Evolutionary conservation across 1,284 basidiomycete species (phyloP).

Genomic region (Ceratobasidium theobromae): DNA sequence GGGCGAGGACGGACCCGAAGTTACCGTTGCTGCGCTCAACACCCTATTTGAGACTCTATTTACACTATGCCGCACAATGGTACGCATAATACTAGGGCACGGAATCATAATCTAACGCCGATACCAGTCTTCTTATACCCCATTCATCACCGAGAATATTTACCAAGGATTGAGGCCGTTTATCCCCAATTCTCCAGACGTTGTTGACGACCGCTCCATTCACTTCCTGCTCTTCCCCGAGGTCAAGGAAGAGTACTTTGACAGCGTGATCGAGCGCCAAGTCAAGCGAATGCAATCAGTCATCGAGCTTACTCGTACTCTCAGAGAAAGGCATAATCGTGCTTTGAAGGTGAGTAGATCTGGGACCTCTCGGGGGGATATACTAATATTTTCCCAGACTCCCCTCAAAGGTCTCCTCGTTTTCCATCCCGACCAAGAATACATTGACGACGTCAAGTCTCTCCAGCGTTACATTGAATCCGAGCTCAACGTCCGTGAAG

Average conservation of each 20-base stretch:
- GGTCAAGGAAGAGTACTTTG: conserved; percentile 94
- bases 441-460: conserved; percentile 83
- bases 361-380: not conserved
- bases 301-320: conserved; percentile 87
- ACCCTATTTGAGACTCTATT: conserved; percentile 95
- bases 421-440: conserved; percentile 87
- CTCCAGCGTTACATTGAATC: conserved; percentile 90
- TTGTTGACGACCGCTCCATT: conserved; percentile 81
- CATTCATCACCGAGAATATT: conserved; percentile 96
- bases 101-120: not conserved
- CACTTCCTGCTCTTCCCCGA: conserved; percentile 96
- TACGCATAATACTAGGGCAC: conserved; percentile 44
- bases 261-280: conserved; percentile 93
- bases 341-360: conserved; percentile 76
- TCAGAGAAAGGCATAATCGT: conserved; percentile 86
- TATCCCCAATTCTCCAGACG: conserved; percentile 72
- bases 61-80: conserved; percentile 94
- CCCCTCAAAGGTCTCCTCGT: conserved; percentile 92
- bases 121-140: conserved; percentile 92
- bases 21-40: conserved; percentile 88
- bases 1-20: conserved; percentile 90
- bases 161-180: conserved; percentile 89
- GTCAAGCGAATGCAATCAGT: conserved; percentile 93
- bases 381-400: conserved; percentile 54
- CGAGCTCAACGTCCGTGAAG: conserved; percentile 92